A percentile compares a stretch with the other conserved stretches of the same genome.
phyloP scores from a whole-genome alignment of 2,329 filamentous ascomycete genomes.

The Colletotrichum sp. region DNA sequence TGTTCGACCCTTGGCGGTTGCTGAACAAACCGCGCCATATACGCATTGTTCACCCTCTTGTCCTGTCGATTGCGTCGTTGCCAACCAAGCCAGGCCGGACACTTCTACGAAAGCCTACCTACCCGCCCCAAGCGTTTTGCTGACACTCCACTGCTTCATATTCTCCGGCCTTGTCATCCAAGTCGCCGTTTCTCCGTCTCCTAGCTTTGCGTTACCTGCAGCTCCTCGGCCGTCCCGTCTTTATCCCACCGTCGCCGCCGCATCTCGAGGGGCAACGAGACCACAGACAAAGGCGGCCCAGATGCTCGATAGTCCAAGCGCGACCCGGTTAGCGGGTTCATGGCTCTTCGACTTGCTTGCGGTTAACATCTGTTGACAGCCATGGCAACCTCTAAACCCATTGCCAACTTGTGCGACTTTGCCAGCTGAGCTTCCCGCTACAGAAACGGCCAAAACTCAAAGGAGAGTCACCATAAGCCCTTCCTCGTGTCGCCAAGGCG shows the following conservation, averaged over 20 bases:
- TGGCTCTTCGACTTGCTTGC: background rate
- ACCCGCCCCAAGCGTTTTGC: background rate
- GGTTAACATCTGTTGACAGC: background rate
- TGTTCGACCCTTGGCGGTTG: background rate
- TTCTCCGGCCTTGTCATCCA: background rate
- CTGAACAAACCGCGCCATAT: background rate
- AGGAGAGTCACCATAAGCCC: background rate
- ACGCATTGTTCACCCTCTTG: background rate
- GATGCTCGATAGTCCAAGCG: background rate
- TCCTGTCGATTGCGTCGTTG: background rate
- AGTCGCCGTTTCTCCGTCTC: background rate
- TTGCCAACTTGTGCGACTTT: background rate
- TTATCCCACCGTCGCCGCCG: background rate
- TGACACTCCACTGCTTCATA: background rate
- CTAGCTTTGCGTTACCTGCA: background rate
- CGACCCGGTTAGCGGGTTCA: background rate
- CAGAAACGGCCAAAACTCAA: constrained; percentile 5
- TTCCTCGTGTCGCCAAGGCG: background rate
- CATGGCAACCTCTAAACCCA: background rate
- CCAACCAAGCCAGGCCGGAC: background rate
- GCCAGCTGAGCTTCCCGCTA: constrained; percentile 2
- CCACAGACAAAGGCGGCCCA: constrained; percentile 1
- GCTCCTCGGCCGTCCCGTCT: background rate
- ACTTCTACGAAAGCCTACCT: background rate
- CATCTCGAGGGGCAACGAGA: background rate